Evolutionary conservation across 192 early-diverging fungal genomes (phyloP), one percentile per base, ranked within the genome.

Genomic region (Tieghemiomyces parasiticus): DNA sequence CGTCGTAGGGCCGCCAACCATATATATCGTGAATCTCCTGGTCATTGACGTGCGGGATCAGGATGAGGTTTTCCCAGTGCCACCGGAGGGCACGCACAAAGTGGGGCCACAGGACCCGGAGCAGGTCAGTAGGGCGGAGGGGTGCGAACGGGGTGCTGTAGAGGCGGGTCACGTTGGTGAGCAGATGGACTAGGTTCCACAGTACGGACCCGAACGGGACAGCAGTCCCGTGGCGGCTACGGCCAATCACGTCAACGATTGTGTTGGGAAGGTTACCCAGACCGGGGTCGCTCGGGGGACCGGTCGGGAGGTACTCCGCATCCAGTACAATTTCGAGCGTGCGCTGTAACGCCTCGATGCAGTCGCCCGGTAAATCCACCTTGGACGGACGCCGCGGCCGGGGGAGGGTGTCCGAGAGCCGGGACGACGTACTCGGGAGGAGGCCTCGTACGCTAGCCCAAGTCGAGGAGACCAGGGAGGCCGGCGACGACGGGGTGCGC

Each of bases 61-160:
- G 48, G 30, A 70, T 61, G 10, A 59, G 54, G 48, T 84, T 71
- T 47, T 87, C 81, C 85, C 81, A 87, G 30, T 79, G 71, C 71
- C 71, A 71, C 29, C 78, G 67, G 34, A 84, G 67, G 60, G 79
- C 75, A 34, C 74, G 75, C 38, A 87, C 53, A 13, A 82, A 50
- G 64, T 82, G 82, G 0, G 75, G 66, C 85, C 85, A 87, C 30
- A 87, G 61, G 4, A 87, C 75, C 49, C 81, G 80, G 47, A 87
- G 65, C 54, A 83, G 83, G 1, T 80, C 80, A 63, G 84, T 79
- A 20, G 81, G 70, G 4, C 80, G 77, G 1, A 75, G 73, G 26
- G 71, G 69, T 69, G 65, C 67, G 56, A 74, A 71, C 52, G 65
- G 67, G 0, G 68, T 61, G 24, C 65, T 71, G 20, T 65, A 59